Evolutionary conservation across 1,139 yeast genomes (phyloP), one percentile per base, ranked within the genome.

Genomic region (Geotrichum siamense): DNA sequence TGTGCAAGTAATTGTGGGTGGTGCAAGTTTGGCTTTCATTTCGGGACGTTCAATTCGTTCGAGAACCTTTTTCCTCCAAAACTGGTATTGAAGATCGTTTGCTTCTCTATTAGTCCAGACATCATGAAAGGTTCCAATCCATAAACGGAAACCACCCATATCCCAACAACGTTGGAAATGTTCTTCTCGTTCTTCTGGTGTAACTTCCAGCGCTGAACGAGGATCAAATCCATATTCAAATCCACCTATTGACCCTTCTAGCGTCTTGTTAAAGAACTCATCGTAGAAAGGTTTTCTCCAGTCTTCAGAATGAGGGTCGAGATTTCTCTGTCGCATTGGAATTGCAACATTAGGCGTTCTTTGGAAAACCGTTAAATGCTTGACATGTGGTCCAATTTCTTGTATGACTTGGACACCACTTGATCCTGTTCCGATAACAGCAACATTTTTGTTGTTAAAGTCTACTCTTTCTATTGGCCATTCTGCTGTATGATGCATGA

Each of bases 401-500:
- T 56, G 74, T 5, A 67, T 53, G 29, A 69, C 61, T 49, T 70
- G 74, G 27, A 65, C 68, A 3, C 73, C 74, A n/a, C 72, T 66
- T 45, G 74, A 67, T 3, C 74, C 74, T 48, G 71, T 70, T 20
- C 74, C 74, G 38, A 70, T 55, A 15, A 70, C 65, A n/a, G 64
- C 61, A 15, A 69, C 67, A n/a, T 59, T 56, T 40, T 66, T 65
- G 35, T 56, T 63, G 43, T 62, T 58, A 48, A 72, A 57, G 23
- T 64, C 63, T 10, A 70, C 69, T 12, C 29, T 38, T 6, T 56
- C 49, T 50, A 71, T 70, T 48, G 74, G 68, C 71, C 74, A 74
- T 37, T 70, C 56, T 1, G 73, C 75, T 1, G 76, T 69, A 52
- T 74, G 78, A 65, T 72, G 65, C 53, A 68, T 69, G 2, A 53